Percentiles rank a stretch among this genome's conserved stretches.
Conservation (phyloP, 116 monocot genomes). For the Posidonia oceanica region DNA sequence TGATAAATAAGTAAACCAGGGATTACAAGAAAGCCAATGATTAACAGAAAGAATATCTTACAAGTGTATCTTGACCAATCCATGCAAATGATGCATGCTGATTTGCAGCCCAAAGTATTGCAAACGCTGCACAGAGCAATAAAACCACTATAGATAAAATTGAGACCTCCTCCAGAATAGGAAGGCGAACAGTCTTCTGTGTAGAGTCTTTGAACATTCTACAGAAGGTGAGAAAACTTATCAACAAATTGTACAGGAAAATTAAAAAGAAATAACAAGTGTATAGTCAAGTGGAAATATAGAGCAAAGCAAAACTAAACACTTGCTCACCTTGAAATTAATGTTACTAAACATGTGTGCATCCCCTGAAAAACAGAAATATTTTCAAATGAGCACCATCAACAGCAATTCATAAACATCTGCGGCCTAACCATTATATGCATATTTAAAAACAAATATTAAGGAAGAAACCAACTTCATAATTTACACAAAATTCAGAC, state of each 20-base stretch:
- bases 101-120: slow-evolving; percentile 76
- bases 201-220: slow-evolving; percentile 24
- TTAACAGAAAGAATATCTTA: slow-evolving; percentile 27
- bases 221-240: neutral
- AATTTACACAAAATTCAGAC: no score
- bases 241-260: neutral
- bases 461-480: no score
- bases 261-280: neutral
- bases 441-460: no score
- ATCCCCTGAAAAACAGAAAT: slow-evolving; percentile 54
- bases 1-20: neutral
- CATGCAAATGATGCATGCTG: slow-evolving; percentile 63
- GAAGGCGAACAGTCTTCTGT: slow-evolving; percentile 52
- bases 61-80: slow-evolving; percentile 95
- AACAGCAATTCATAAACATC: neutral
- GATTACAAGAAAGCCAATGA: neutral
- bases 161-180: slow-evolving; percentile 63
- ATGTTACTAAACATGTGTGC: slow-evolving; percentile 75
- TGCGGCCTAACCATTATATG: no score
- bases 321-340: slow-evolving; percentile 46
- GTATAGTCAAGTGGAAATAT: neutral
- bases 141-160: slow-evolving; percentile 51
- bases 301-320: neutral
- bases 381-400: neutral
- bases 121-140: slow-evolving; percentile 61